Evolutionary conservation across 2,329 filamentous ascomycete genomes (phyloP), one percentile per base, ranked within the genome.

Genomic region (Nannizziopsis barbatae): DNA sequence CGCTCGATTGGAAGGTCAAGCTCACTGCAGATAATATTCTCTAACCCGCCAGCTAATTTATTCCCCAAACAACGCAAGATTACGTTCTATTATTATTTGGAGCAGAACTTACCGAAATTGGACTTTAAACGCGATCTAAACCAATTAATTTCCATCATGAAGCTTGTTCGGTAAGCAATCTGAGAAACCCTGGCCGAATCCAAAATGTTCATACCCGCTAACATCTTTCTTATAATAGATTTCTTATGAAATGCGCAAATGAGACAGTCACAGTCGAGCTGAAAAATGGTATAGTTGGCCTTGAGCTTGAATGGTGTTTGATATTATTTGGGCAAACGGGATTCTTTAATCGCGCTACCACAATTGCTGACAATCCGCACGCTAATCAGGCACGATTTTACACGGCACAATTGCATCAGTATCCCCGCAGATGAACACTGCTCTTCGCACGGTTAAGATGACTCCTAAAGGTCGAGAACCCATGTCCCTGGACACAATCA

Each of bases 161-260:
- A 95, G 84, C 86, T 95, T 75, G 88, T 95, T 70, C 85, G 88
- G 88, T 95, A 80, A 73, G 83, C 39, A 38, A 35, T 18, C 20
- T n/a, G 2, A 31, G 11, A 18, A 20, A 15, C 15, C 8, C 35
- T n/a, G 15, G 44, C 30, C 6, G 10, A 5, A 6, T 27, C 20
- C 14, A 20, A 46, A 20, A 31, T 7, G 7, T 35, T 14, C 18
- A 11, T 15, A 12, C 33, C 11, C 12, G 15, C 36, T 45, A 30
- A 45, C 48, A 11, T 41, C 3, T 17, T 8, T 5, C 14, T 17
- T n/a, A 27, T 10, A 7, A 27, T 68, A 96, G 92, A 68, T 98
- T 98, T 70, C 76, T 98, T 60, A 96, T 96, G 90, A 98, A 98
- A 76, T 96, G 90, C 71, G 82, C 86, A 70, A 96, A 95, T 70